These are phyloP conservation scores for Microcera coccophila DNA, from an alignment of 2,329 filamentous ascomycete species.

Conservation along the genomic window DNA sequence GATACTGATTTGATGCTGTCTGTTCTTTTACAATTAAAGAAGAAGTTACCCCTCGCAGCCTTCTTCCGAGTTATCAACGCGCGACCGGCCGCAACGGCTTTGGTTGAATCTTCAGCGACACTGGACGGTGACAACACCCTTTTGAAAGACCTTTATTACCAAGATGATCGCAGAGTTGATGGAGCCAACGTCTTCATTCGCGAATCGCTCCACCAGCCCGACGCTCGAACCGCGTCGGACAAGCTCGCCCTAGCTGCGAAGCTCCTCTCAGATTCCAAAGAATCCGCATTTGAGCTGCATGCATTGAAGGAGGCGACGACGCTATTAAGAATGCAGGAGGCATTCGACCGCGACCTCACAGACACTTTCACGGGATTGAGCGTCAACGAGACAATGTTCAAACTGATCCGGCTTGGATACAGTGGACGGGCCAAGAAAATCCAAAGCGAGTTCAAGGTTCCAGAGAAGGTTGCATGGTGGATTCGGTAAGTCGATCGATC, in stretches of 20 bases:
- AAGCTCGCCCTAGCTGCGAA: constrained; percentile 86
- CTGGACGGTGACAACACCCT: constrained; percentile 70
- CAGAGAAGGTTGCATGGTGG: constrained; percentile 90
- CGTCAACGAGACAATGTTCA: constrained; percentile 88
- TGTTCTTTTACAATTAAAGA: constrained; percentile 82
- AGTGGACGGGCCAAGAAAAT: constrained; percentile 82
- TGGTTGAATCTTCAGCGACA: constrained; percentile 78
- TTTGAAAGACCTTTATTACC: constrained; percentile 94
- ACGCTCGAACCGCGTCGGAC: constrained; percentile 67
- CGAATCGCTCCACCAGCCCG: constrained; percentile 73
- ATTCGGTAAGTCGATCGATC: constrained; percentile 47
- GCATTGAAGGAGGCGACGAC: constrained; percentile 75
- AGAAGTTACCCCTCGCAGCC: constrained; percentile 80
- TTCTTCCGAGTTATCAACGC: constrained; percentile 92
- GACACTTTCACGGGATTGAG: constrained; percentile 76
- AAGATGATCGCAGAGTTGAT: constrained; percentile 86
- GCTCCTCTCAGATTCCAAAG: constrained; percentile 77
- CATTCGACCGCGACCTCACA: constrained; percentile 77
- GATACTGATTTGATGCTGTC: constrained; percentile 91
- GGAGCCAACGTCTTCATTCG: constrained; percentile 82
- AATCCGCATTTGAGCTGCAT: constrained; percentile 68
- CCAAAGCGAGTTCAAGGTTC: constrained; percentile 86
- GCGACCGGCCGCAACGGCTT: constrained; percentile 77
- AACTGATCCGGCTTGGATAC: constrained; percentile 77
- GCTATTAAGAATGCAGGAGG: constrained; percentile 80